phyloP scores from a whole-genome alignment of 1,139 yeast genomes.

The Blastobotrys proliferans region DNA sequence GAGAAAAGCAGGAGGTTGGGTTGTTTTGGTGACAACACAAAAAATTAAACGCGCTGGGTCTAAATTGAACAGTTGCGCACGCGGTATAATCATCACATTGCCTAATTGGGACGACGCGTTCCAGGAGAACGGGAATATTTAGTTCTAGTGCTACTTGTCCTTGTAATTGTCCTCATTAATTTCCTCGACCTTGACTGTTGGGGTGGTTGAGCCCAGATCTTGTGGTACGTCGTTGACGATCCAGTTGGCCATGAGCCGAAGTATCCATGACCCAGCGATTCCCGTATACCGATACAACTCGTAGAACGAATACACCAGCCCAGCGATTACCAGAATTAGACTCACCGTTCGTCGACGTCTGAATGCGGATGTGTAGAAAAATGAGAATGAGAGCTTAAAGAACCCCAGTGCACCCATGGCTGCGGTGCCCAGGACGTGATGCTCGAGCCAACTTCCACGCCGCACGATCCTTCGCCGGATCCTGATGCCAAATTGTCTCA shows the following conservation, averaged over 20 bases:
- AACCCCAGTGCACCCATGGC: conserved; percentile 15
- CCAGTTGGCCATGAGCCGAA: conserved; percentile 9
- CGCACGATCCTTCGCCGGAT: conserved; percentile 7
- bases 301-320: conserved; percentile 10
- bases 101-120: too few relatives aligned
- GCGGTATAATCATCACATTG: too few relatives aligned
- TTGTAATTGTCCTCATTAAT: too few relatives aligned
- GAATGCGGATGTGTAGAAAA: conserved; percentile 9
- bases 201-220: too few relatives aligned
- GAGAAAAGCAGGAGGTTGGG: background rate
- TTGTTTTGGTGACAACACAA: too few relatives aligned
- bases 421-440: conserved; percentile 15
- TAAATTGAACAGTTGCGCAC: too few relatives aligned
- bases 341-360: conserved; percentile 13
- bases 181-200: too few relatives aligned
- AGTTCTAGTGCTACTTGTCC: too few relatives aligned
- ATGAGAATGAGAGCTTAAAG: conserved; percentile 11
- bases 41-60: too few relatives aligned
- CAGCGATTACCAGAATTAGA: conserved; percentile 9
- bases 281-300: conserved; percentile 12
- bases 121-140: too few relatives aligned
- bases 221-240: conserved; percentile 16
- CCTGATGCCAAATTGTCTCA: conserved; percentile 6
- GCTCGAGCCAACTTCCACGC: conserved; percentile 13
- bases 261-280: conserved; percentile 4